These are phyloP conservation scores for Colletotrichum sp. DNA, from an alignment of 2,329 filamentous ascomycete genomes.

Conservation along the genomic window DNA sequence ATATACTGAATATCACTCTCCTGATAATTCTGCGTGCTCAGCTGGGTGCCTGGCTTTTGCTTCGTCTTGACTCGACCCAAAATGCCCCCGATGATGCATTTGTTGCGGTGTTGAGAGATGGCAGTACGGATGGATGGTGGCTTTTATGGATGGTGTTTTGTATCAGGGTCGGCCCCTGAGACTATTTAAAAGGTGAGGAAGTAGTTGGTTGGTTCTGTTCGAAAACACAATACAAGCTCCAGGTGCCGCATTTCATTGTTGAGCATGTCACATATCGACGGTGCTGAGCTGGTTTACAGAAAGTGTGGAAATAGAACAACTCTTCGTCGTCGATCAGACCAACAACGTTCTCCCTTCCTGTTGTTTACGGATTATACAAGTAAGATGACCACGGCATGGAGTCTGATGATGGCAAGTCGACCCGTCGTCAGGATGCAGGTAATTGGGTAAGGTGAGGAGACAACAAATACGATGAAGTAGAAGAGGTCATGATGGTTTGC, in stretches of 20 bases:
- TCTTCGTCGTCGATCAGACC: neutral
- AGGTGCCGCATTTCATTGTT: neutral
- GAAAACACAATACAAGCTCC: neutral
- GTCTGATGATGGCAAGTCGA: neutral
- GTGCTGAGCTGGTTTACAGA: neutral
- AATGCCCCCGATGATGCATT: neutral
- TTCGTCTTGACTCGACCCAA: neutral
- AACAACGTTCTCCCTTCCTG: neutral
- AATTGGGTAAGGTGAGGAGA: too few species aligned
- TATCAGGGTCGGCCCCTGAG: accelerated
- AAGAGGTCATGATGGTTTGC: neutral
- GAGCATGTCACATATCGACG: neutral
- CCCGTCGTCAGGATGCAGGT: neutral
- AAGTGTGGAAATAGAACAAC: accelerated
- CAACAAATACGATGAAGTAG: neutral
- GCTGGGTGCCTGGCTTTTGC: neutral
- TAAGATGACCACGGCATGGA: neutral
- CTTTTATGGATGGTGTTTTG: neutral
- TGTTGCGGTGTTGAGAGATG: neutral
- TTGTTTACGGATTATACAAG: neutral
- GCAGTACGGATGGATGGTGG: neutral
- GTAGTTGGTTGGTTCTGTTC: neutral
- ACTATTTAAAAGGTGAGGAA: neutral
- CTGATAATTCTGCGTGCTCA: neutral
- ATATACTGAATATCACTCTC: neutral